phyloP scores from a whole-genome alignment of 768 basidiomycete genomes.

The Mycena chlorophos region DNA sequence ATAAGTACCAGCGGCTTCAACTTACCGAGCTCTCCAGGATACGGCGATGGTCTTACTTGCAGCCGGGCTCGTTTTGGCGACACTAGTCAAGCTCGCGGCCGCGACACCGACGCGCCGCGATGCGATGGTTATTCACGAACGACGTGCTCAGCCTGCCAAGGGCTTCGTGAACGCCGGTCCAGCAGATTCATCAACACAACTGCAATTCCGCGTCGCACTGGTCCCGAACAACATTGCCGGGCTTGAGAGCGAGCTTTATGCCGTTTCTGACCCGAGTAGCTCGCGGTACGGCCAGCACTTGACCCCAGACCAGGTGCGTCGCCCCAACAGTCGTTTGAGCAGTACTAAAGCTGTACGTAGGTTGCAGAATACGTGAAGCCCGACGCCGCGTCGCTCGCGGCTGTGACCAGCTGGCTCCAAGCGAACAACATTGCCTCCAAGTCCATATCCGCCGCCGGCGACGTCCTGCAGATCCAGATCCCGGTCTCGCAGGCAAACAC shows the following conservation, averaged over 20 bases:
- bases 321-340: no score
- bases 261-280: slow-evolving; percentile 34
- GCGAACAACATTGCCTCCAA: slow-evolving; percentile 32
- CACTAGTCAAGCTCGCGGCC: no score
- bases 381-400: slow-evolving; percentile 30
- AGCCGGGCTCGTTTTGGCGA: no score
- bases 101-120: neutral
- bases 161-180: slow-evolving; percentile 30
- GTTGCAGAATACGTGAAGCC: slow-evolving; percentile 42
- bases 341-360: no score
- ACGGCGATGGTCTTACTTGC: no score
- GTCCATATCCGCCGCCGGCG: slow-evolving; percentile 22
- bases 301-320: slow-evolving; percentile 33
- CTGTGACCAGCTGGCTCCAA: slow-evolving; percentile 38
- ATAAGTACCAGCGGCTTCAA: no score
- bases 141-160: slow-evolving; percentile 23
- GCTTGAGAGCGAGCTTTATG: slow-evolving; percentile 26
- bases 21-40: no score
- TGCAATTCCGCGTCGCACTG: slow-evolving; percentile 35
- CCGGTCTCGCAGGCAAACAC: slow-evolving; percentile 26
- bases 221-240: slow-evolving; percentile 25
- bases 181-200: slow-evolving; percentile 26
- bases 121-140: slow-evolving; percentile 28
- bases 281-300: slow-evolving; percentile 32
- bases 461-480: slow-evolving; percentile 21